phyloP scores from a whole-genome alignment of 192 early-diverging fungal species.

The Coemansia sp. region DNA sequence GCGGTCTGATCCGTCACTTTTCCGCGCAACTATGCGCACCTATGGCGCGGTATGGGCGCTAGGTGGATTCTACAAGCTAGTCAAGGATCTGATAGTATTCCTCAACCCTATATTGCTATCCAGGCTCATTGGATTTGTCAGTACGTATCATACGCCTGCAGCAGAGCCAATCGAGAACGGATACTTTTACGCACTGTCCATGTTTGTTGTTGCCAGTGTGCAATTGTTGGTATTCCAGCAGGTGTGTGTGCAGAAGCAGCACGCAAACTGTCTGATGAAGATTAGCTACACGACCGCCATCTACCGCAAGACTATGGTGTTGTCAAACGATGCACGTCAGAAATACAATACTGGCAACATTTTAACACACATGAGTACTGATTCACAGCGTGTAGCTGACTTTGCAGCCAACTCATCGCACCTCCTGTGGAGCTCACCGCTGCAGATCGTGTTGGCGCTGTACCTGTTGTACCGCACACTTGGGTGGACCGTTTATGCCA shows the following conservation, averaged over 20 bases:
- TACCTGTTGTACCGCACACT: constrained; percentile 19
- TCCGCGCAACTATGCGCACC: background rate
- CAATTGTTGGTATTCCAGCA: constrained; percentile 4
- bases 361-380: constrained; percentile 64
- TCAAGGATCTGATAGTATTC: constrained; percentile 70
- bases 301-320: constrained; percentile 15
- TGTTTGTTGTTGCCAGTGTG: constrained; percentile 8
- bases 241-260: background rate
- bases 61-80: constrained; percentile 70
- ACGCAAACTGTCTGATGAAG: background rate
- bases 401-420: background rate
- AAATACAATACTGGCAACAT: constrained; percentile 75
- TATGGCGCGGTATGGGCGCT: constrained; percentile 54
- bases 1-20: constrained; percentile 16
- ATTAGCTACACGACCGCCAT: background rate
- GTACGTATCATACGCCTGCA: constrained; percentile 2
- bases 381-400: constrained; percentile 24
- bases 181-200: constrained; percentile 21
- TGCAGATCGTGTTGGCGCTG: constrained; percentile 13
- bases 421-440: constrained; percentile 33
- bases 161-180: constrained; percentile 19
- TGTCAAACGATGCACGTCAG: constrained; percentile 57
- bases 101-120: constrained; percentile 66
- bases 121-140: constrained; percentile 24
- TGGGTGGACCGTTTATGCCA: constrained; percentile 17